A percentile compares a stretch with the other conserved stretches of the same genome.
phyloP scores from a whole-genome alignment of 208 protist species.

The Angomonas desouzai region DNA sequence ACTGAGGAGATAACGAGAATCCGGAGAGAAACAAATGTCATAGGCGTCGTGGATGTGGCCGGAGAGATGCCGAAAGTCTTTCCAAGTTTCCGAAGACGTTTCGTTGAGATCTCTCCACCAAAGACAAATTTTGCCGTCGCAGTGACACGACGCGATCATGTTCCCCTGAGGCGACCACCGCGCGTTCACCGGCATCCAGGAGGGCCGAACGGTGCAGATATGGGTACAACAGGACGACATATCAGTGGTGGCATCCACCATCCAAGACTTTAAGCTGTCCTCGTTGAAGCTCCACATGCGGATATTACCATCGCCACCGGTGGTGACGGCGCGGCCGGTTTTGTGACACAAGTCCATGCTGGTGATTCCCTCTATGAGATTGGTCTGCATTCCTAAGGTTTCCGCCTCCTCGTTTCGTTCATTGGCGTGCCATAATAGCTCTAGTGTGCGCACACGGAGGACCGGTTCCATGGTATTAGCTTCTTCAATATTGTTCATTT shows the following conservation, averaged over 20 bases:
- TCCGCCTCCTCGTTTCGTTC: constrained; percentile 76
- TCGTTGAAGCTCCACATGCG: constrained; percentile 60
- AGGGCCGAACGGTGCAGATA: constrained; percentile 47
- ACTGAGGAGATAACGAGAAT: constrained; percentile 77
- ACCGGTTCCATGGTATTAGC: constrained; percentile 3
- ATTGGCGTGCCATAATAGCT: constrained; percentile 83
- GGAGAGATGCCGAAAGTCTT: constrained; percentile 78
- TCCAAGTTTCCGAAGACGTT: constrained; percentile 60
- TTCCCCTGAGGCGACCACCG: constrained; percentile 80
- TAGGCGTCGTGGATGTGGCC: constrained; percentile 86
- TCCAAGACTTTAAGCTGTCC: constrained; percentile 47
- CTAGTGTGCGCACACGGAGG: constrained; percentile 74
- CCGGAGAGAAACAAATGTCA: constrained; percentile 81
- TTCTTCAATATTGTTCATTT: constrained; percentile 7
- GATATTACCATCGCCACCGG: constrained; percentile 74
- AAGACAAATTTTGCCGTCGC: constrained; percentile 78
- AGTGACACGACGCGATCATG: constrained; percentile 79
- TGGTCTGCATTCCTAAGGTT: constrained; percentile 58
- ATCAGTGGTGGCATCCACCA: constrained; percentile 37
- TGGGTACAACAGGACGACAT: constrained; percentile 72
- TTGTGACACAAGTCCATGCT: constrained; percentile 64
- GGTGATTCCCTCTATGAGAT: constrained; percentile 71
- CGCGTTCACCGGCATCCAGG: constrained; percentile 80
- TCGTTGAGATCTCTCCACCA: constrained; percentile 60
- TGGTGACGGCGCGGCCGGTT: constrained; percentile 65